These are phyloP conservation scores for Penicillium oxalicum DNA, from an alignment of 2,329 filamentous ascomycete genomes.

Conservation along the genomic window DNA sequence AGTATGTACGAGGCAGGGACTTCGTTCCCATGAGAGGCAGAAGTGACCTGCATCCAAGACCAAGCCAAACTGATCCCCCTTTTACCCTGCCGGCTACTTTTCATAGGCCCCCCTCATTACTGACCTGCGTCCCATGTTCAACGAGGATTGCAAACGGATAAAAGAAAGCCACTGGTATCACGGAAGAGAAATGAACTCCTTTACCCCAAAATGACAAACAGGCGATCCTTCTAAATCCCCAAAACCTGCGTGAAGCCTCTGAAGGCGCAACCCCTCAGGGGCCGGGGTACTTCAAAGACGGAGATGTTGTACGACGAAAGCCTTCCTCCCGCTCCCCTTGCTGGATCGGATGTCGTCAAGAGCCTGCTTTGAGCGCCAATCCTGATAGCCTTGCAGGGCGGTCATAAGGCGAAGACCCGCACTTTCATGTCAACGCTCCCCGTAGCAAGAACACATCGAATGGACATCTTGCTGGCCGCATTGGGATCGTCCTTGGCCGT, in stretches of 20 bases:
- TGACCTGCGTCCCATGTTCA: slow-evolving; percentile 1
- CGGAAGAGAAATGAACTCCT: slow-evolving; percentile 22
- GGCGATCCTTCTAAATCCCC: slow-evolving; percentile 10
- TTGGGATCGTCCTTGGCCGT: slow-evolving; percentile 27
- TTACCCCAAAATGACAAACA: slow-evolving; percentile 17
- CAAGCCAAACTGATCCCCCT: slow-evolving; percentile 1
- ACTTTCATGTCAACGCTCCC: slow-evolving; percentile 65
- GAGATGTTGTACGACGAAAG: not conserved
- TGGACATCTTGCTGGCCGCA: slow-evolving; percentile 47
- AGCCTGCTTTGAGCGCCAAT: slow-evolving; percentile 1
- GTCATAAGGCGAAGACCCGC: slow-evolving; percentile 43
- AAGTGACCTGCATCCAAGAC: slow-evolving; percentile 12
- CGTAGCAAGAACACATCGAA: slow-evolving; percentile 75
- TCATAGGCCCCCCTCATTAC: slow-evolving; percentile 1
- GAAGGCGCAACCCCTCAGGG: slow-evolving; percentile 1
- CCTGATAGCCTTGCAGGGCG: not conserved
- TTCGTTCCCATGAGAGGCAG: slow-evolving; percentile 1
- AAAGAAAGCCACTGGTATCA: slow-evolving; percentile 23
- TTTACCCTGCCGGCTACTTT: not conserved
- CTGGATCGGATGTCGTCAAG: slow-evolving; percentile 1
- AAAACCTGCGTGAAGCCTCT: slow-evolving; percentile 5
- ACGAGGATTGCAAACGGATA: slow-evolving; percentile 13
- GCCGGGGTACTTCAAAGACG: slow-evolving; percentile 7
- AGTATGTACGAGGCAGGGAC: slow-evolving; percentile 14
- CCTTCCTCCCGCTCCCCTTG: not conserved